These are phyloP conservation scores for Auxenochlorella protothecoides DNA, from an alignment of 139 green algal species.

Conservation along the genomic window DNA sequence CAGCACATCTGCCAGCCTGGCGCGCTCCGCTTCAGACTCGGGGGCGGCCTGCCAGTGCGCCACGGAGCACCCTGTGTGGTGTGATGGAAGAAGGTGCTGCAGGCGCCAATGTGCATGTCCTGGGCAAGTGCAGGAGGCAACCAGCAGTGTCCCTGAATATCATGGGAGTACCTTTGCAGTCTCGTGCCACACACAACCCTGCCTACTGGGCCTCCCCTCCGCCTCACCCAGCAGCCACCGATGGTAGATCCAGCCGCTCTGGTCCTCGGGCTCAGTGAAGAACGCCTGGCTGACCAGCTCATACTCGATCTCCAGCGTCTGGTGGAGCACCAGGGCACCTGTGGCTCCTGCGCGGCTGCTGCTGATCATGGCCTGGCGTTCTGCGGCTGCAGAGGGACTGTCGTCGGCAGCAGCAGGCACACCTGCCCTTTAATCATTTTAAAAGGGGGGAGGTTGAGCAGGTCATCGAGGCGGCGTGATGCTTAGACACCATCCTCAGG, in stretches of 20 bases:
- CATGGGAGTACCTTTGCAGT: too few species aligned
- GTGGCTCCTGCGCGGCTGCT: not conserved
- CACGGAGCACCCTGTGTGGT: constrained; percentile 4
- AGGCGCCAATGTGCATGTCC: not conserved
- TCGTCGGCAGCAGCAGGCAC: not conserved
- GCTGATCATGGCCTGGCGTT: not conserved
- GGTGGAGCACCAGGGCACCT: constrained; percentile 27
- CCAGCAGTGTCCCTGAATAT: not conserved
- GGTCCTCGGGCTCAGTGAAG: constrained; percentile 86
- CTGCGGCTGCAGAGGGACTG: not conserved
- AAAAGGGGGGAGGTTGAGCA: too few species aligned
- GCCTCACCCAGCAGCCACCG: constrained; percentile 73
- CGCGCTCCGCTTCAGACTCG: constrained; percentile 6
- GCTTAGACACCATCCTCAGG: not conserved
- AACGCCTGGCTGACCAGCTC: constrained; percentile 86
- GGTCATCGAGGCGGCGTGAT: not conserved
- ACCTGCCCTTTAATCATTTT: not conserved
- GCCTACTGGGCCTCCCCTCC: constrained; percentile 11
- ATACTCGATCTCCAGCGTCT: constrained; percentile 74
- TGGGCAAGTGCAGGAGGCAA: not conserved
- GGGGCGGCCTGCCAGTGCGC: constrained; percentile 11
- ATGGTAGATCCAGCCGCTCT: constrained; percentile 93
- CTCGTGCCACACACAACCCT: not conserved
- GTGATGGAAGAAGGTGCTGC: not conserved
- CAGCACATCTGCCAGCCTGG: constrained; percentile 30